Percentiles rank a stretch among this genome's conserved stretches.
phyloP scores from a whole-genome alignment of 2,329 filamentous ascomycete species.

The Chrysosporium keratinophilum region DNA sequence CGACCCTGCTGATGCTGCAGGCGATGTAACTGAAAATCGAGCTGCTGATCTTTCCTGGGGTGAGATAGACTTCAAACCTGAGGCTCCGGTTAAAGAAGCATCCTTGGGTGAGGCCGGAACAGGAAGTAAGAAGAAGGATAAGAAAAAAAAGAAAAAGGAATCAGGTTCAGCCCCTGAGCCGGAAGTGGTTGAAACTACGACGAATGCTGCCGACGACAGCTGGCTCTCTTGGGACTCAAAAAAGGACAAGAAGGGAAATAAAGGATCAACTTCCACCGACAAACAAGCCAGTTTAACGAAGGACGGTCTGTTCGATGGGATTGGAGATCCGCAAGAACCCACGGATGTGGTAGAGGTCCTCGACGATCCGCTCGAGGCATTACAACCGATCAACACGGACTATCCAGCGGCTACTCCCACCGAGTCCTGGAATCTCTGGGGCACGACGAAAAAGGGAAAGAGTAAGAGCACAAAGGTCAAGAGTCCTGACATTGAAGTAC shows the following conservation, averaged over 20 bases:
- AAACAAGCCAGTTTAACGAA: not conserved
- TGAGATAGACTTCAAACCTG: not conserved
- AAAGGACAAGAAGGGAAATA: not conserved
- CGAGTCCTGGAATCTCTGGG: constrained; percentile 12
- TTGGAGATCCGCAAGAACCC: not conserved
- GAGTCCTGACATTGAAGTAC: not conserved
- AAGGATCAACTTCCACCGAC: not conserved
- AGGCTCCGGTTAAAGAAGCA: not conserved
- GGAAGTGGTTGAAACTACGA: constrained; percentile 12
- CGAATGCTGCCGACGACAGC: not conserved
- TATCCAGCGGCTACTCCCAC: not conserved
- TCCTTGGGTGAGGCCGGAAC: not conserved
- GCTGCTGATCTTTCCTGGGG: not conserved
- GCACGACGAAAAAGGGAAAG: constrained; percentile 9
- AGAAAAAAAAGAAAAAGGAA: constrained; percentile 37
- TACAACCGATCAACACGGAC: not conserved
- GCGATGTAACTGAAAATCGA: constrained; percentile 19
- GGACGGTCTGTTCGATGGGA: not conserved
- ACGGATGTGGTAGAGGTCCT: not conserved
- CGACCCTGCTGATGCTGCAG: constrained; percentile 20
- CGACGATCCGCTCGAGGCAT: not conserved
- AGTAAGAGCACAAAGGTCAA: constrained; percentile 7
- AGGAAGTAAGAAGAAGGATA: constrained; percentile 20
- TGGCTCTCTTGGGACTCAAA: not conserved
- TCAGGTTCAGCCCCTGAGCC: constrained; percentile 25